Evolutionary conservation across 176 grass and related monocot species (phyloP).

Genomic region (Elymus sibiricus): DNA sequence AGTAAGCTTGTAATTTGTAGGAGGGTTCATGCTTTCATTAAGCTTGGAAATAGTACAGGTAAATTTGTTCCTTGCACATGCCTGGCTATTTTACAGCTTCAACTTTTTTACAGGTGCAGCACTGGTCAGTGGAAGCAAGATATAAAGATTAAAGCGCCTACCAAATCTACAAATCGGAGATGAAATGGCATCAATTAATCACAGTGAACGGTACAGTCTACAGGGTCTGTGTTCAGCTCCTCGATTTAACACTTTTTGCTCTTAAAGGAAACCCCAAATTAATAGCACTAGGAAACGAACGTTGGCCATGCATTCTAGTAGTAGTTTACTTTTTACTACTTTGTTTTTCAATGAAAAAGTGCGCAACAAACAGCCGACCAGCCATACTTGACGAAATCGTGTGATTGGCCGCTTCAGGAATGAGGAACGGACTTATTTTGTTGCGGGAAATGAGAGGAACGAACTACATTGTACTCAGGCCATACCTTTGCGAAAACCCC

Average conservation of each 20-base stretch:
- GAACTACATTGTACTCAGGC: not conserved
- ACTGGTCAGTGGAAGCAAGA: not conserved
- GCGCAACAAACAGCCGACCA: not conserved
- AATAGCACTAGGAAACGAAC: not conserved
- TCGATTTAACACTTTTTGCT: not conserved
- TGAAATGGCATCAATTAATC: not conserved
- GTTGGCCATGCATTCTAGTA: not conserved
- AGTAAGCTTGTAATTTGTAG: not conserved
- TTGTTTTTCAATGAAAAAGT: not conserved
- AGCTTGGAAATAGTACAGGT: slow-evolving; percentile 1
- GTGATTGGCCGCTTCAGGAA: not conserved
- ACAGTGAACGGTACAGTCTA: not conserved
- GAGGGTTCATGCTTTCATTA: slow-evolving; percentile 2
- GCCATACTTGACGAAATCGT: not conserved
- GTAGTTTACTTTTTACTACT: not conserved
- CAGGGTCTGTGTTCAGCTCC: not conserved
- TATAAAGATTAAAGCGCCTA: not conserved
- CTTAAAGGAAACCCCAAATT: not conserved
- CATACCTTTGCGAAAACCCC: slow-evolving; percentile 31
- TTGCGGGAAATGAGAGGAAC: not conserved
- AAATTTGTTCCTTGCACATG: not conserved
- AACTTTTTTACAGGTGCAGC: not conserved
- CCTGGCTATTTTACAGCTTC: not conserved
- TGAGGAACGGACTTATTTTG: not conserved
- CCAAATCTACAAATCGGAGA: no score